phyloP scores from a whole-genome alignment of 140 eudicot species.

The Senecio squalidus region DNA sequence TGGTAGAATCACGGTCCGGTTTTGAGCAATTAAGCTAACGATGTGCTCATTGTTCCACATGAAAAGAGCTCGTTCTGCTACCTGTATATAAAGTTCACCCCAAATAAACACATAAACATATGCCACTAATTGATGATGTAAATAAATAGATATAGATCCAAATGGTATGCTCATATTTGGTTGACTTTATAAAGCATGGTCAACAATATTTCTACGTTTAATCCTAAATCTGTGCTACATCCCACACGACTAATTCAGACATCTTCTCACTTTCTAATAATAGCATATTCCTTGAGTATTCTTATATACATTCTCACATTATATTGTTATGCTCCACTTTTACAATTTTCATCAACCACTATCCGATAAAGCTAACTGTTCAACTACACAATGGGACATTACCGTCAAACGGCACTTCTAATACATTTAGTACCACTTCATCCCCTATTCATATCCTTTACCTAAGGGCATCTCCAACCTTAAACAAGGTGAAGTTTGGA shows the following conservation, averaged over 20 bases:
- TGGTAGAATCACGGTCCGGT: conserved; percentile 33
- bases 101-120: neutral
- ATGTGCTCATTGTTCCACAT: conserved; percentile 54
- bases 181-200: neutral
- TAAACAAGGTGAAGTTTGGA: too few species aligned
- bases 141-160: neutral
- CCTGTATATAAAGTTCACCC: conserved; percentile 20
- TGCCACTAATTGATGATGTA: neutral
- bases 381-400: neutral
- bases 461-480: too few species aligned
- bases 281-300: neutral
- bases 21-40: conserved; percentile 38
- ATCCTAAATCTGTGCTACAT: neutral
- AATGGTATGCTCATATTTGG: neutral
- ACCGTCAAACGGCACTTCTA: neutral
- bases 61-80: conserved; percentile 51
- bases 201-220: neutral
- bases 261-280: neutral
- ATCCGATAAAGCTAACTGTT: neutral
- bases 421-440: conserved; percentile 1
- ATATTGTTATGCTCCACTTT: neutral
- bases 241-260: neutral
- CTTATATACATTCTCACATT: neutral
- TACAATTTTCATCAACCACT: neutral
- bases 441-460: neutral